These are phyloP conservation scores for Suhomyces xylopsoci DNA, from an alignment of 805 yeast species.

Conservation along the genomic window DNA sequence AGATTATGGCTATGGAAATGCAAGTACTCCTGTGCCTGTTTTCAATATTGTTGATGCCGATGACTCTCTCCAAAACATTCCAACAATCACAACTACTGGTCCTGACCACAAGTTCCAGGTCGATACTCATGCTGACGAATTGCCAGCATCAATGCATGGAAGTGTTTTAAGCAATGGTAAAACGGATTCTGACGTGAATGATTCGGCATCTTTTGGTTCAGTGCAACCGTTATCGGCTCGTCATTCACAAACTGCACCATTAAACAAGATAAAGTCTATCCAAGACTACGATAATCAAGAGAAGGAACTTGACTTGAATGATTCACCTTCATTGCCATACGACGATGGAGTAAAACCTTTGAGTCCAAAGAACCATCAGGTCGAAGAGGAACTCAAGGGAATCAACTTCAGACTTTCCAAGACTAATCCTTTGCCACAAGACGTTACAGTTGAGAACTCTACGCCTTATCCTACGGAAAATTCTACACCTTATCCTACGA, in stretches of 20 bases:
- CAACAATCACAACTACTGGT: constrained; percentile 1
- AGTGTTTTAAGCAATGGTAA: not conserved
- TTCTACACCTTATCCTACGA: not conserved
- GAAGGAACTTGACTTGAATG: not conserved
- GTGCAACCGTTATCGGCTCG: constrained; percentile 20
- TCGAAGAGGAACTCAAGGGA: constrained; percentile 30
- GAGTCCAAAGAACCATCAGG: constrained; percentile 31
- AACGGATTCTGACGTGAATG: constrained; percentile 7
- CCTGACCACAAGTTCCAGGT: not conserved
- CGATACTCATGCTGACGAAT: not conserved
- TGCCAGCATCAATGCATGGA: not conserved
- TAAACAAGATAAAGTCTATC: not conserved
- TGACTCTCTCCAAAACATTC: not conserved
- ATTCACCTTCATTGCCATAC: not conserved
- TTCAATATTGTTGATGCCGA: constrained; percentile 7
- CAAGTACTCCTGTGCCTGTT: constrained; percentile 6
- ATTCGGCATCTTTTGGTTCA: constrained; percentile 14
- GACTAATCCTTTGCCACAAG: not conserved
- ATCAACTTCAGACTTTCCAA: constrained; percentile 20
- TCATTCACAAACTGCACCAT: constrained; percentile 7
- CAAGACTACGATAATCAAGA: not conserved
- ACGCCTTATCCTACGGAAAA: not conserved
- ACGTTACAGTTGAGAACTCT: not conserved
- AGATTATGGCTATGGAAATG: not conserved
- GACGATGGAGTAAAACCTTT: constrained; percentile 25